Evolutionary conservation across 176 grass and related monocot species (phyloP).

Genomic region (Zizania latifolia): DNA sequence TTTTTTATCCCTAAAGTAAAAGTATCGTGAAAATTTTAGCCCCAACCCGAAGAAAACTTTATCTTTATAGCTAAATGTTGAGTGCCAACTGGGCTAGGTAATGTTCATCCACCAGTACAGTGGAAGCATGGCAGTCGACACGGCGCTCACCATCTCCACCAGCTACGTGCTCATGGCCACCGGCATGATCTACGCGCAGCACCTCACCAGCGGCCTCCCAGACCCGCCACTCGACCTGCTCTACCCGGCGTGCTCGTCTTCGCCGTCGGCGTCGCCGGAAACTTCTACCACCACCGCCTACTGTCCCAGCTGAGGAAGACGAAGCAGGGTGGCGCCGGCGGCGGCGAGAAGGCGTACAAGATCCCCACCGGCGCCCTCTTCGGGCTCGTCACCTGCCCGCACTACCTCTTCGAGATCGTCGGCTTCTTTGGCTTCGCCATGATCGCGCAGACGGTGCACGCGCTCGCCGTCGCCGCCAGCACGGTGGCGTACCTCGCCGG

Average conservation of each 20-base stretch:
- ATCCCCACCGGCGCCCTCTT: slow-evolving; percentile 68
- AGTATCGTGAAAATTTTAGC: no score
- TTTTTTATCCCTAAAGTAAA: no score
- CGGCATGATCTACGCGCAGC: slow-evolving; percentile 51
- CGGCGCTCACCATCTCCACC: slow-evolving; percentile 30
- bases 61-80: no score
- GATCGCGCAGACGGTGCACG: slow-evolving; percentile 59
- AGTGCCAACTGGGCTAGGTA: slow-evolving; percentile 17
- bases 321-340: background rate
- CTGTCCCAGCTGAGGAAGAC: slow-evolving; percentile 39
- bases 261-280: slow-evolving; percentile 48
- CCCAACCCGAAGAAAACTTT: no score
- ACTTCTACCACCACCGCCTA: slow-evolving; percentile 77
- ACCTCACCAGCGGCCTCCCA: slow-evolving; percentile 31
- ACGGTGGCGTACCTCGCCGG: slow-evolving; percentile 53
- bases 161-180: slow-evolving; percentile 44
- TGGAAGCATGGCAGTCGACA: slow-evolving; percentile 36
- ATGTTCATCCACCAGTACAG: slow-evolving; percentile 64
- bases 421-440: slow-evolving; percentile 54
- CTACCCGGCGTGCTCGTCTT: slow-evolving; percentile 34
- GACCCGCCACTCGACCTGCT: slow-evolving; percentile 46
- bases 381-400: slow-evolving; percentile 47
- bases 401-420: slow-evolving; percentile 84
- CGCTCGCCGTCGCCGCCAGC: slow-evolving; percentile 39
- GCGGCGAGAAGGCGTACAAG: slow-evolving; percentile 43